phyloP scores from a whole-genome alignment of 768 basidiomycete genomes.

The Trametes maxima region DNA sequence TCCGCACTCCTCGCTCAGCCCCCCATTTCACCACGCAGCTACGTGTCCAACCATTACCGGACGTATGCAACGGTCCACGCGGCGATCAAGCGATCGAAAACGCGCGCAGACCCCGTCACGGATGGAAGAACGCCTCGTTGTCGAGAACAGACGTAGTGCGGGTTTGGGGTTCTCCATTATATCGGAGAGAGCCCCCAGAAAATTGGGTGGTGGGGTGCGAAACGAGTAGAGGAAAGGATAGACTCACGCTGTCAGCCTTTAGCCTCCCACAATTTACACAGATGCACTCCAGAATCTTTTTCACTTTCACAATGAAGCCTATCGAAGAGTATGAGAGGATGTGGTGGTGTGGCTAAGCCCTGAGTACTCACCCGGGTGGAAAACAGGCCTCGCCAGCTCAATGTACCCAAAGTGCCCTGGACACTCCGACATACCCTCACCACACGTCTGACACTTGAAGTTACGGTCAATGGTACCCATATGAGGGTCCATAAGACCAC shows the following conservation, averaged over 20 bases:
- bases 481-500: slow-evolving; percentile 96
- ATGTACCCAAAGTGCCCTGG: slow-evolving; percentile 99
- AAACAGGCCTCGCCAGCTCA: slow-evolving; percentile 95
- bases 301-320: slow-evolving; percentile 99
- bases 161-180: slow-evolving; percentile 94
- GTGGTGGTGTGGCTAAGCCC: background rate
- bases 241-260: slow-evolving; percentile 97
- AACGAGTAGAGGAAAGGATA: slow-evolving; percentile 85
- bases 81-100: slow-evolving; percentile 96
- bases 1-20: slow-evolving; percentile 96
- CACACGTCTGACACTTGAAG: slow-evolving; percentile 99
- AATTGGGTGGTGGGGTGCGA: slow-evolving; percentile 91
- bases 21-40: slow-evolving; percentile 95
- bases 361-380: slow-evolving; percentile 80
- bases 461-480: slow-evolving; percentile 98
- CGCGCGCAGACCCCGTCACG: slow-evolving; percentile 75
- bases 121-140: slow-evolving; percentile 83
- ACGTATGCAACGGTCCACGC: slow-evolving; percentile 69
- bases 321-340: slow-evolving; percentile 2
- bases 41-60: slow-evolving; percentile 82
- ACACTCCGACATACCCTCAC: slow-evolving; percentile 99
- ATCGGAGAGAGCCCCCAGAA: slow-evolving; percentile 98
- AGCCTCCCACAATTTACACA: slow-evolving; percentile 99
- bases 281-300: slow-evolving; percentile 98
- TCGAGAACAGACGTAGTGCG: slow-evolving; percentile 77